phyloP scores from a whole-genome alignment of 495 filamentous ascomycete species.

The Penicillium lagena region DNA sequence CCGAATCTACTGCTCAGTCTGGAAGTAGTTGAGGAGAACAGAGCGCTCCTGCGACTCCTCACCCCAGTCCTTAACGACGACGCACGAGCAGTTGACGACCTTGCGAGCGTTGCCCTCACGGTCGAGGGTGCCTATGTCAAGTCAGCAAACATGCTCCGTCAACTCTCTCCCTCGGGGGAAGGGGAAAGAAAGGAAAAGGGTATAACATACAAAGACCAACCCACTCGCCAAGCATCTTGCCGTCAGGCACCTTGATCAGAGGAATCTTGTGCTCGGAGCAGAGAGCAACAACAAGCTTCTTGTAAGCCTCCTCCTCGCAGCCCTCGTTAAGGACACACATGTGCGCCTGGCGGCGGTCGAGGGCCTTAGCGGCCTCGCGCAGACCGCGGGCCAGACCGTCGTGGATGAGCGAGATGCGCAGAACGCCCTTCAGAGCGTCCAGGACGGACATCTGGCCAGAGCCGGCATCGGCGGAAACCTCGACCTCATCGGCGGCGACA shows the following conservation, averaged over 20 bases:
- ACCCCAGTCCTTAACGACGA: slow-evolving; percentile 98
- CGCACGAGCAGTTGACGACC: slow-evolving; percentile 99
- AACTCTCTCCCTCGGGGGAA: background rate
- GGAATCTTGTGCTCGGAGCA: slow-evolving; percentile 99
- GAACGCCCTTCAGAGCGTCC: slow-evolving; percentile 92
- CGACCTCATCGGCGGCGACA: slow-evolving; percentile 78
- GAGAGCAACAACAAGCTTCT: slow-evolving; percentile 97
- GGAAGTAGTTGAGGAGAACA: slow-evolving; percentile 99
- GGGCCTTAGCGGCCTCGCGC: slow-evolving; percentile 93
- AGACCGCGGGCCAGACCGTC: slow-evolving; percentile 97
- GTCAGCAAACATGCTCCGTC: slow-evolving; percentile 11
- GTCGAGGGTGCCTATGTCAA: slow-evolving; percentile 77
- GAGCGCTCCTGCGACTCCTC: slow-evolving; percentile 97
- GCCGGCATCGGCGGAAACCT: slow-evolving; percentile 78
- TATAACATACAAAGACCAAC: slow-evolving; percentile 88
- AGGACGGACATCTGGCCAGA: slow-evolving; percentile 94
- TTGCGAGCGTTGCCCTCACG: slow-evolving; percentile 98
- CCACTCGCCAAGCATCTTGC: slow-evolving; percentile 99
- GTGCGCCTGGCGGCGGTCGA: slow-evolving; percentile 95
- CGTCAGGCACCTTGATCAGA: slow-evolving; percentile 98
- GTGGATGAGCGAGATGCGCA: slow-evolving; percentile 98
- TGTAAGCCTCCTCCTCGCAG: slow-evolving; percentile 99
- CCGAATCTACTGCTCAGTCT: slow-evolving; percentile 66
- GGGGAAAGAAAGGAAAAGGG: slow-evolving; percentile 6
- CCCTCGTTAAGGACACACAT: slow-evolving; percentile 99